Percentiles rank a stretch among this genome's conserved stretches.
phyloP scores from a whole-genome alignment of 1,284 basidiomycete species.

The Puccinia novopanici region DNA sequence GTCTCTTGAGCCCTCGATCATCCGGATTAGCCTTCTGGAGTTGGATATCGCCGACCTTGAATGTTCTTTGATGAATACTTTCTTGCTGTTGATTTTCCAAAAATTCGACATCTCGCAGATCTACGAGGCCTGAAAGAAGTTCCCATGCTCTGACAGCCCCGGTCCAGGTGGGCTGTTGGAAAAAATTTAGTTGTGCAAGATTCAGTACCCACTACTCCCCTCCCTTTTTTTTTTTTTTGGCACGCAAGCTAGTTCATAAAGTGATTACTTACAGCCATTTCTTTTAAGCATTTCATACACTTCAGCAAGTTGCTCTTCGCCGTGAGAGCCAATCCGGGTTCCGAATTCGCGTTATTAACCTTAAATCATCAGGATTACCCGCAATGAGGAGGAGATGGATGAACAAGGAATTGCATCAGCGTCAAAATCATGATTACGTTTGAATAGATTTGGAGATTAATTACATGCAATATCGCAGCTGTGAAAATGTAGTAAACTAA shows the following conservation, averaged over 20 bases:
- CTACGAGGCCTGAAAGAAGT: conserved; percentile 25
- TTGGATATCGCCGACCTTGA: not conserved
- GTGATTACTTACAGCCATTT: conserved; percentile 65
- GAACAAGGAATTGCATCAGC: not conserved
- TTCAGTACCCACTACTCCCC: not conserved
- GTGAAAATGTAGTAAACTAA: conserved; percentile 79
- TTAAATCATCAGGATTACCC: conserved; percentile 12
- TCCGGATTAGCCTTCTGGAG: not conserved
- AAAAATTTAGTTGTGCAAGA: not conserved
- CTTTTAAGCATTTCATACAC: conserved; percentile 70
- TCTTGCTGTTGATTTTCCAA: not conserved
- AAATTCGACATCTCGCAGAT: conserved; percentile 27
- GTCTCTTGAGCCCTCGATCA: conserved; percentile 20
- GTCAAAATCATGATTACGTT: not conserved
- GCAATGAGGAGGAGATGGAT: not conserved
- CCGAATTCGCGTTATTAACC: conserved; percentile 57
- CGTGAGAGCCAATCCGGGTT: conserved; percentile 53
- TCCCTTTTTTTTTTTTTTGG: not conserved
- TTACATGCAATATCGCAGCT: conserved; percentile 74
- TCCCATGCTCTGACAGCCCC: conserved; percentile 44
- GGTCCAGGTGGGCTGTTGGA: conserved; percentile 31
- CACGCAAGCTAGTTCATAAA: not conserved
- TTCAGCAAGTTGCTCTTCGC: conserved; percentile 65
- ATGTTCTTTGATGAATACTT: not conserved
- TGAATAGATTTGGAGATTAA: not conserved